Evolutionary conservation across 2,329 filamentous ascomycete species (phyloP).

Genomic region (Apiospora kogelbergensis): DNA sequence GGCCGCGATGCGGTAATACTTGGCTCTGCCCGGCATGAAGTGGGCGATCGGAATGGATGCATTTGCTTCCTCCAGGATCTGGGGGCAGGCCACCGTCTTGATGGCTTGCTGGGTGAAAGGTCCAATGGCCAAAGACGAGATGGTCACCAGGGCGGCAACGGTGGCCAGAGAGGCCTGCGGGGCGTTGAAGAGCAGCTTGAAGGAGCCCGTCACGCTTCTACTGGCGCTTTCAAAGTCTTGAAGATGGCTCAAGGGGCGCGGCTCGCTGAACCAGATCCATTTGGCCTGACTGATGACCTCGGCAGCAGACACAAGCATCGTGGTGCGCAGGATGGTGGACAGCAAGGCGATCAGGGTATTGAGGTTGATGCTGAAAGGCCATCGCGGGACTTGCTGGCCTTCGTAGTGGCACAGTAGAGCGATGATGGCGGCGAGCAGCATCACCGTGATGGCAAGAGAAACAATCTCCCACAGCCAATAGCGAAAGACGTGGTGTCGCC

Average conservation of each 20-base stretch:
- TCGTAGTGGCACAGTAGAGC: constrained; percentile 16
- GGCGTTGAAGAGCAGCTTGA: constrained; percentile 25
- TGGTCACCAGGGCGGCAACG: constrained; percentile 18
- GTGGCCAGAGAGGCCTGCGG: constrained; percentile 11
- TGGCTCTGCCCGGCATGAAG: constrained; percentile 14
- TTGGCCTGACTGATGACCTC: constrained; percentile 33
- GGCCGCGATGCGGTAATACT: constrained; percentile 20
- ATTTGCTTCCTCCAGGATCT: constrained; percentile 13
- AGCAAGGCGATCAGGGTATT: constrained; percentile 22
- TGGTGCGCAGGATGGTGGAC: constrained; percentile 22
- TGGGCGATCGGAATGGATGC: constrained; percentile 19
- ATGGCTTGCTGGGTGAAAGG: constrained; percentile 33
- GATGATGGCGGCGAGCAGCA: constrained; percentile 17
- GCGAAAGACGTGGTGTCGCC: constrained; percentile 15
- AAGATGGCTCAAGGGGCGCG: constrained; percentile 27
- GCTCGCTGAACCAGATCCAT: constrained; percentile 31
- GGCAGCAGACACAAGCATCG: constrained; percentile 27
- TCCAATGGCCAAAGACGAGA: constrained; percentile 28
- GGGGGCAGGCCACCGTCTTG: constrained; percentile 21
- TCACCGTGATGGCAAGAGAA: constrained; percentile 15
- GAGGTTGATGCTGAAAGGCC: constrained; percentile 22
- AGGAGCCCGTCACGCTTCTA: constrained; percentile 27
- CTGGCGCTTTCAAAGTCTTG: constrained; percentile 32
- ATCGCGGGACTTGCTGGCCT: constrained; percentile 16
- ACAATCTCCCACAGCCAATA: constrained; percentile 19